Conservation (phyloP, 2,329 filamentous ascomycete genomes). For the Dothideomycetidae sp. region DNA sequence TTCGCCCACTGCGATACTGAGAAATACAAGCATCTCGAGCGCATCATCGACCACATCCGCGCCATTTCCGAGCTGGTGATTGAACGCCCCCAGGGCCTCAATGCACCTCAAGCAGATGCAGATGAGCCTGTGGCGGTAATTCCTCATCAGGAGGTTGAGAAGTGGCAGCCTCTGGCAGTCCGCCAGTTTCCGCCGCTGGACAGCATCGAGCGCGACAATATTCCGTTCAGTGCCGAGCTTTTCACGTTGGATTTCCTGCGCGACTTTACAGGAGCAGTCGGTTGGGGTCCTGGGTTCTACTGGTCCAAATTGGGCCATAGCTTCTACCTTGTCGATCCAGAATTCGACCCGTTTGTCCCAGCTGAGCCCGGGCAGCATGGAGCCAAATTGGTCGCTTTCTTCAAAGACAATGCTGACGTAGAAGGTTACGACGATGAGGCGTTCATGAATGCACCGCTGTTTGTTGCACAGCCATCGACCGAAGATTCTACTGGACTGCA, state of each 20-base stretch:
- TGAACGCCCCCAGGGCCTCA: too few relatives aligned
- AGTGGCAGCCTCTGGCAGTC: not conserved
- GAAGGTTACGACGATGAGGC: conserved; percentile 17
- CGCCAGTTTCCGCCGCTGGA: conserved; percentile 17
- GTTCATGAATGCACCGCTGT: conserved; percentile 29
- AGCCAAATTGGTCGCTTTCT: conserved; percentile 33
- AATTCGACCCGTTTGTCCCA: conserved; percentile 30
- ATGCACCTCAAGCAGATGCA: too few relatives aligned
- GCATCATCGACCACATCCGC: too few relatives aligned
- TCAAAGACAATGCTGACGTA: too few relatives aligned
- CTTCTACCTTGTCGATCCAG: conserved; percentile 29
- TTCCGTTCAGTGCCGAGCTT: conserved; percentile 18
- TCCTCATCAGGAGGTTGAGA: too few relatives aligned
- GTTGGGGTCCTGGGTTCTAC: conserved; percentile 29
- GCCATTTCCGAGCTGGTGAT: too few relatives aligned
- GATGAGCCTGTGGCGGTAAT: too few relatives aligned
- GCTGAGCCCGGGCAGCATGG: conserved; percentile 28
- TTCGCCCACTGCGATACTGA: too few relatives aligned
- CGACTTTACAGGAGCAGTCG: conserved; percentile 23
- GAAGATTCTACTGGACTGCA: conserved; percentile 5
- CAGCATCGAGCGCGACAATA: conserved; percentile 7
- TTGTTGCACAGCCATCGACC: conserved; percentile 18
- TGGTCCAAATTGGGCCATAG: conserved; percentile 20
- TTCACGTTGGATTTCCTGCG: conserved; percentile 28
- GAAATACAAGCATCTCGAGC: too few relatives aligned